Conservation (phyloP, 2,329 filamentous ascomycete species). For the Xylaria sp. region DNA sequence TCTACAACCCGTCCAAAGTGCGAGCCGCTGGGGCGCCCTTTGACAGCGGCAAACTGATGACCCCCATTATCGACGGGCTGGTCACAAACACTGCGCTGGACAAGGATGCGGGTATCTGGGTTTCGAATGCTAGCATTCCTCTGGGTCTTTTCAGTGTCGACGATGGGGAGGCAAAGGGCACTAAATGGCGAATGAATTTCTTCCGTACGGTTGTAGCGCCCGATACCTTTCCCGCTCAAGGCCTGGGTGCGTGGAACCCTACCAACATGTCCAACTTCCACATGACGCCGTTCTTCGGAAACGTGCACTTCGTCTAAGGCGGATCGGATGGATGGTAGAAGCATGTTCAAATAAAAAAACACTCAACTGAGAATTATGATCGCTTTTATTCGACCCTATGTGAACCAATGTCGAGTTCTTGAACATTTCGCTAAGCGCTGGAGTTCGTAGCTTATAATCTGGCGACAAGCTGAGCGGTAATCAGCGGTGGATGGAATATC, state of each 20-base stretch:
- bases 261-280: constrained; percentile 61
- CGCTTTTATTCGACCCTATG: background rate
- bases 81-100: constrained; percentile 55
- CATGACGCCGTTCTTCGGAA: constrained; percentile 58
- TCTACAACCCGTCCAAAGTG: constrained; percentile 62
- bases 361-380: background rate
- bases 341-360: constrained; percentile 6
- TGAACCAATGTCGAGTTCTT: background rate
- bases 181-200: constrained; percentile 64
- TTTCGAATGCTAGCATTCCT: constrained; percentile 56
- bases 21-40: constrained; percentile 56
- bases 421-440: background rate
- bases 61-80: constrained; percentile 57
- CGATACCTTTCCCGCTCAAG: constrained; percentile 57
- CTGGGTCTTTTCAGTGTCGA: constrained; percentile 63
- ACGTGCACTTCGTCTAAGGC: constrained; percentile 41
- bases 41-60: constrained; percentile 56
- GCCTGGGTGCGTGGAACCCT: constrained; percentile 59
- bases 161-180: constrained; percentile 55
- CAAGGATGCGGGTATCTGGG: constrained; percentile 53
- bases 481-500: background rate
- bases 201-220: constrained; percentile 59
- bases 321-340: background rate
- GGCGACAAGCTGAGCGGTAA: background rate
- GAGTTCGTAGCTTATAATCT: background rate